These are phyloP conservation scores for Fusarium musae DNA, from an alignment of 2,329 filamentous ascomycete species.

Conservation along the genomic window DNA sequence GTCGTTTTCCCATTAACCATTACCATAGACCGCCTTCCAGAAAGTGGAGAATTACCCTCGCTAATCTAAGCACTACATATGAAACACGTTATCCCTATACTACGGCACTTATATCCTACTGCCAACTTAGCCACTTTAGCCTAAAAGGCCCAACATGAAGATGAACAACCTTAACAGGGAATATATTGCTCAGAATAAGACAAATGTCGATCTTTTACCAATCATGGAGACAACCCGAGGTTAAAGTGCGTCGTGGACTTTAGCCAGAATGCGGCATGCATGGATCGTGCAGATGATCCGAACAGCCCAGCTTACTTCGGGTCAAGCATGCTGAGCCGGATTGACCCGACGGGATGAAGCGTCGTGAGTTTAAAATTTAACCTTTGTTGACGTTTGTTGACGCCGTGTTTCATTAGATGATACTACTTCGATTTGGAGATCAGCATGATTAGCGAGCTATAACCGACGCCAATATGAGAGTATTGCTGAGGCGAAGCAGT, in stretches of 20 bases:
- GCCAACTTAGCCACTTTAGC: not conserved
- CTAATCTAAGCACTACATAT: not conserved
- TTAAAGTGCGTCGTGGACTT: not conserved
- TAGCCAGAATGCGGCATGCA: not conserved
- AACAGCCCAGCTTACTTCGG: not conserved
- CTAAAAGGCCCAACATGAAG: not conserved
- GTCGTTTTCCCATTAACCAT: too few species aligned
- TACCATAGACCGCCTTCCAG: too few species aligned
- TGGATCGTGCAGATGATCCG: not conserved
- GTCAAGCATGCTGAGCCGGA: not conserved
- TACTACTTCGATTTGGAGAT: not conserved
- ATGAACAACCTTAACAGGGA: not conserved
- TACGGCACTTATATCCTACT: not conserved
- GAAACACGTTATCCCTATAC: not conserved
- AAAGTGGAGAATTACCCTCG: not conserved
- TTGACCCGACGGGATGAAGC: not conserved
- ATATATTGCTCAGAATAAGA: not conserved
- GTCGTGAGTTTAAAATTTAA: not conserved
- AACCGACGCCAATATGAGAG: accelerated
- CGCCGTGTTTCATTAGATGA: not conserved
- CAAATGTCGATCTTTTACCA: not conserved
- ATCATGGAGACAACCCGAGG: not conserved
- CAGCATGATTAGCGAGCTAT: not conserved
- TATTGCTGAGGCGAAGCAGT: too few species aligned
- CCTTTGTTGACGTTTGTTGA: not conserved